Conservation (phyloP, 2,329 filamentous ascomycete species). For the Calonectria multiphialidica region DNA sequence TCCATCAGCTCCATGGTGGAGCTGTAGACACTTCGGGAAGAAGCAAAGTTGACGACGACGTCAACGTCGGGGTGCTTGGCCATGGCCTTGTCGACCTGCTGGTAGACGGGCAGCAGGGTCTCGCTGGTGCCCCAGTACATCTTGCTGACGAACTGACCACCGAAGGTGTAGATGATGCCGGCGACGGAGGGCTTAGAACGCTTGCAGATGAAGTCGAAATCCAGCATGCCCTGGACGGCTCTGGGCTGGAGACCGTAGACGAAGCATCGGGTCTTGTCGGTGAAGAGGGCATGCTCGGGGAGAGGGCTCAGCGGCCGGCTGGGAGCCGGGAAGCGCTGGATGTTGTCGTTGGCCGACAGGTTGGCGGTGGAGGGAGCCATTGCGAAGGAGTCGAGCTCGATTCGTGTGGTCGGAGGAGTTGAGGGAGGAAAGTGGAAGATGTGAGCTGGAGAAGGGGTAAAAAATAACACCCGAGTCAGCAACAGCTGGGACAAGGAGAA, state of each 20-base stretch:
- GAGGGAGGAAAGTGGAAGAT: constrained; percentile 18
- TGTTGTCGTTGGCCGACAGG: constrained; percentile 95
- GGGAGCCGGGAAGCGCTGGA: constrained; percentile 93
- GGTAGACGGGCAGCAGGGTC: constrained; percentile 98
- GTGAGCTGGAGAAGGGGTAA: constrained; percentile 38
- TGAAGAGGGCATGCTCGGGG: constrained; percentile 92
- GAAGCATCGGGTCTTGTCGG: constrained; percentile 99
- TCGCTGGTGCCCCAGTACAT: constrained; percentile 99
- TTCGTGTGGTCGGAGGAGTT: constrained; percentile 31
- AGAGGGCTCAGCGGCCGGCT: constrained; percentile 93
- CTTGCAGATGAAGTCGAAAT: constrained; percentile 99
- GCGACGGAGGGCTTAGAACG: constrained; percentile 95
- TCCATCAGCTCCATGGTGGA: constrained; percentile 99
- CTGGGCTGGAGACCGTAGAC: constrained; percentile 99
- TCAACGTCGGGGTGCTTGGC: constrained; percentile 98
- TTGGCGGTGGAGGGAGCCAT: constrained; percentile 69
- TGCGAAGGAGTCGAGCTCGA: constrained; percentile 43
- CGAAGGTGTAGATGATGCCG: constrained; percentile 99
- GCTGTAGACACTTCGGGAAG: constrained; percentile 97
- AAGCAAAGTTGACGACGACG: constrained; percentile 99
- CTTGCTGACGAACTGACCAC: constrained; percentile 99
- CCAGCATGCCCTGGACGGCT: constrained; percentile 92
- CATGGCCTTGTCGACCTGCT: constrained; percentile 91
- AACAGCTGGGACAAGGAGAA: constrained; percentile 24
- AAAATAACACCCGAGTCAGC: constrained; percentile 38